Evolutionary conservation across 805 yeast genomes (phyloP), one percentile per base, ranked within the genome.

Genomic region (Nakazawaea laoshanensis): DNA sequence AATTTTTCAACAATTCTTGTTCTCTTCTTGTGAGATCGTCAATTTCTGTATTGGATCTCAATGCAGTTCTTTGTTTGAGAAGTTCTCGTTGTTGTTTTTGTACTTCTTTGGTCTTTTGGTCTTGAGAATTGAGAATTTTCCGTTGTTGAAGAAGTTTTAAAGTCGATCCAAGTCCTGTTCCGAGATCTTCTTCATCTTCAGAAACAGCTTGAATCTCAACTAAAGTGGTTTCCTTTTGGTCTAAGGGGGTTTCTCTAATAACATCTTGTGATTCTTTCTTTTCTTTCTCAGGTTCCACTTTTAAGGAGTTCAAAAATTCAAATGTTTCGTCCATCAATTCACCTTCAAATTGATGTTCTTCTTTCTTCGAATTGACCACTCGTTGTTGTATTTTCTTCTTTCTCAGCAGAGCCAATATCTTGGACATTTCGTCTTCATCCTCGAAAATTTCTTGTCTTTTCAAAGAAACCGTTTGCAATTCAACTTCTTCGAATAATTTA

Each of bases 121-220:
- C 41, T 16, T 33, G 30, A 5, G 25, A 30, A 4, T 21, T 32
- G 5, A 27, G 15, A 5, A 32, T 33, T 11, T 37, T 21, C 13
- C 35, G 37, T n/a, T 27, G 33, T 21, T 51, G 48, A 6, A 65
- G 47, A 23, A 59, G 36, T 26, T 44, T 45, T 14, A 67, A 46
- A 2, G 65, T 50, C 3, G 52, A 54, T 2, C 66, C 62, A 15
- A 63, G 36, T 3, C 69, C 66, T 21, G 49, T 12, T 10, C 32
- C 22, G 4, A 18, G 19, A 15, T 19, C 24, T 18, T 29, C 29
- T 14, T 36, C 29, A 8, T 16, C 23, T 11, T 15, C 29, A 16
- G 17, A 22, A 17, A 5, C 19, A 6, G 12, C 18, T 21, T 24
- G 23, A 7, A 11, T 32, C 24, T 19, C 20, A 12, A 19, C 26